A percentile compares a stretch with the other conserved stretches of the same genome.
These are phyloP conservation scores for Colletotrichum lindemuthianum DNA, from an alignment of 2,329 filamentous ascomycete species.

Conservation along the genomic window DNA sequence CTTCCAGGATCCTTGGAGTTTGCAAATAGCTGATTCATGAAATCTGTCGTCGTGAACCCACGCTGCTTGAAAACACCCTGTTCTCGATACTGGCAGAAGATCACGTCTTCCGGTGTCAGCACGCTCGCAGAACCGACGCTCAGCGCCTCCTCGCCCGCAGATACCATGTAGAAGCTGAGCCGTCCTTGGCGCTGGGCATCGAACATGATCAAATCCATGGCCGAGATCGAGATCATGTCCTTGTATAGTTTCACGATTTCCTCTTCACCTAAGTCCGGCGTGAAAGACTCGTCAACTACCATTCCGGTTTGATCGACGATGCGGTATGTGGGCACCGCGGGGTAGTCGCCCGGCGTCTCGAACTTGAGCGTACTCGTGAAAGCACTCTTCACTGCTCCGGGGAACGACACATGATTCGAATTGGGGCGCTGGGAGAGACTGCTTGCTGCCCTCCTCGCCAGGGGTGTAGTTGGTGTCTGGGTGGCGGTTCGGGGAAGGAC, in stretches of 20 bases:
- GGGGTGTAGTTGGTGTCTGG: constrained; percentile 35
- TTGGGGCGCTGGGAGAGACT: constrained; percentile 67
- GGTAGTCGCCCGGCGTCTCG: constrained; percentile 75
- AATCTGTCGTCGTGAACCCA: constrained; percentile 86
- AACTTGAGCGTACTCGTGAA: constrained; percentile 87
- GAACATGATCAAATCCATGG: constrained; percentile 98
- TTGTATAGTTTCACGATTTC: constrained; percentile 69
- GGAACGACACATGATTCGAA: constrained; percentile 75
- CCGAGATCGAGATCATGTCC: constrained; percentile 74
- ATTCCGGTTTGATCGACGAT: constrained; percentile 89
- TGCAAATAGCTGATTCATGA: constrained; percentile 95
- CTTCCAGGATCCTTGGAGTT: constrained; percentile 82
- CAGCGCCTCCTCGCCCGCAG: constrained; percentile 93
- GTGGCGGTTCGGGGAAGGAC: constrained; percentile 38
- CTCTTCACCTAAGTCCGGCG: constrained; percentile 74
- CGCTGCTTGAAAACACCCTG: constrained; percentile 90
- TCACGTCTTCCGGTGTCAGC: constrained; percentile 83
- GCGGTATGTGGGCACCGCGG: constrained; percentile 89
- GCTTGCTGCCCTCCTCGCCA: constrained; percentile 51
- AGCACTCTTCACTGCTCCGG: constrained; percentile 93
- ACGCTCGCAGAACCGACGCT: constrained; percentile 89
- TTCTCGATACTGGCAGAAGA: constrained; percentile 96
- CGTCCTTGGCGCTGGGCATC: constrained; percentile 96
- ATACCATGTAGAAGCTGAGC: constrained; percentile 97
- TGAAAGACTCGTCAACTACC: constrained; percentile 78